Base-by-base conservation (phyloP, 352 stramenopile genomes). In the Phytophthora cryptogea region DNA sequence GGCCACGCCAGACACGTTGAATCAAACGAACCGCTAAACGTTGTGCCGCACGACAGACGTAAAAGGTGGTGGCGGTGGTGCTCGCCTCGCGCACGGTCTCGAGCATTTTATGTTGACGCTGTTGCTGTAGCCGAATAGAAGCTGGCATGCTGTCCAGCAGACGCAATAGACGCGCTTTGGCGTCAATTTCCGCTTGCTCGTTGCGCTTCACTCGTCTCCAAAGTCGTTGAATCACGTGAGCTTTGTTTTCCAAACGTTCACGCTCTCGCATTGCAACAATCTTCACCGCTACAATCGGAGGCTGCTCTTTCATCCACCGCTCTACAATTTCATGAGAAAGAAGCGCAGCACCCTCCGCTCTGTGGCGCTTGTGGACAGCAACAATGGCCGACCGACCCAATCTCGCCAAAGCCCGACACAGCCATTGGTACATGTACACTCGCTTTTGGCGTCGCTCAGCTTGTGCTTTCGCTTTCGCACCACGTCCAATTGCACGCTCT, bases 1-100 rank as follows among this genome's bases (percentile, higher is more conserved):
- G 70, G 1, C 76, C 76, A n/a, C 76, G 67, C 79, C 79, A 89
- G 16, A 86, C 72, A 6, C 79, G 72, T 59, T 89, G 79, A 8
- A 89, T 70, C 5, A 76, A 39, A 2, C 67, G 58, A 7, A 51
- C 72, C 2, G 69, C 72, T 9, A 84, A 32, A 26, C 74, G 68
- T 11, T 68, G 62, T 2, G 42, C 31, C 10, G 50, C 59, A 0
- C 50, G 56, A 13, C 42, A 28, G 11, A 79, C 50, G 20, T 66
- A 61, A 4, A 23, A 39, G 17, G 9, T 14, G 9, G 55, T 41
- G 14, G 53, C 45, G n/a, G 31, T 50, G 14, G 41, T 17, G 36
- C 63, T 73, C 11, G 35, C 35, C 2, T 62, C 40, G 16, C 33
- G 45, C 4, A 68, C 45, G 27, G 5, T 49, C 1, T 52, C 39